Evolutionary conservation across 768 basidiomycete species (phyloP), one percentile per base, ranked within the genome.

Genomic region (Boletus coccyginus): DNA sequence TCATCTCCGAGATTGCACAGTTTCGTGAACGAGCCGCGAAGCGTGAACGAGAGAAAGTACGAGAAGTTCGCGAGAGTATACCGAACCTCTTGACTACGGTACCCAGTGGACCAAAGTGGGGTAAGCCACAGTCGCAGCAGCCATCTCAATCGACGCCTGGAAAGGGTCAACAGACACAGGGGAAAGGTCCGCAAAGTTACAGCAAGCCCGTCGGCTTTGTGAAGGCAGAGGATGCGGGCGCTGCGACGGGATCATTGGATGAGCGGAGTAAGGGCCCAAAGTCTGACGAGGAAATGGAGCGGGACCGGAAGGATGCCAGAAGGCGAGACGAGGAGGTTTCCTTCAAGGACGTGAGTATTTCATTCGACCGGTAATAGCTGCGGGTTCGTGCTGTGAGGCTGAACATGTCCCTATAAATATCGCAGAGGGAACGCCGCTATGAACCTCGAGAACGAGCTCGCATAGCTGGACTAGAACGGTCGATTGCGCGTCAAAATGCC

Each of bases 1-100:
- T 98, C 58, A 91, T 98, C 59, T 92, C 91, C 32, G 94, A 98
- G 69, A 99, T 99, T 58, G 94, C 94, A 0, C 88, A 93, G 63
- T 99, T 99, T 73, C 84, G 97, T 56, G 94, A 98, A 73, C 85
- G 92, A 21, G 92, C 94, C 0, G 93, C 92, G 10, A 95, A 94
- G 73, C 78, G 90, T 36, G 94, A 95, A 66, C 83, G 90, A 19
- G 94, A 96, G 71, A 94, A 95, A 73, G 70, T 89, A 73, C 83
- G 87, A 40, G 93, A 94, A 69, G 86, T 85, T 5, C 82, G 80
- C 59, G 81, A 81, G 57, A 81, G 73, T 55, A 81, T 80, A 47
- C 82, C 82, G 8, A 72, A 76, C 40, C 64, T 82, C 42, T 61
- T 74, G 46, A 43, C 71, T 10, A 68, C 67, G 13, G 69, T 71